These are phyloP conservation scores for Talaromyces liani DNA, from an alignment of 495 filamentous ascomycete genomes.

Conservation along the genomic window DNA sequence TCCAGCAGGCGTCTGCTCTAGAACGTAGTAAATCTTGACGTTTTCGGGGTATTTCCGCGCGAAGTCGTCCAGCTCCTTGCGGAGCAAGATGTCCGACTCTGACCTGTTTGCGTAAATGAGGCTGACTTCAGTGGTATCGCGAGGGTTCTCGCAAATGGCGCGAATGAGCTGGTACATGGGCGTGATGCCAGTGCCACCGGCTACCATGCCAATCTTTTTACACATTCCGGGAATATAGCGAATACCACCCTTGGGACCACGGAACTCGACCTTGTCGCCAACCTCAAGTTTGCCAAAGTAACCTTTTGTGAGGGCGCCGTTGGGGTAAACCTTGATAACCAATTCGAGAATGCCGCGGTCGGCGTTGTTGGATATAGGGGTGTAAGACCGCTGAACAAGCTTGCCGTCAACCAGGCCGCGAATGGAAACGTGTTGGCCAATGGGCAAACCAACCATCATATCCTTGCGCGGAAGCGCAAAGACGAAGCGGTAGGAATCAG, in stretches of 20 bases:
- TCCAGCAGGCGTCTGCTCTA: constrained; percentile 73
- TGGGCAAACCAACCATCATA: constrained; percentile 28
- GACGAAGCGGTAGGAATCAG: constrained; percentile 22
- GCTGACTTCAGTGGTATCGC: constrained; percentile 93
- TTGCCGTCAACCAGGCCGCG: constrained; percentile 51
- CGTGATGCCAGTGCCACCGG: constrained; percentile 93
- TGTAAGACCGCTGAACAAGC: constrained; percentile 82
- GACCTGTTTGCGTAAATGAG: constrained; percentile 81
- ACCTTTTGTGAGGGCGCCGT: constrained; percentile 78
- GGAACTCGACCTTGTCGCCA: constrained; percentile 75
- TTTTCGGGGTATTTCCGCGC: constrained; percentile 88
- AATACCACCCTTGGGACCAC: constrained; percentile 93
- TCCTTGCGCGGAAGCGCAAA: constrained; percentile 26
- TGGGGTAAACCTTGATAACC: constrained; percentile 80
- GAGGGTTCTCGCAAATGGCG: constrained; percentile 87
- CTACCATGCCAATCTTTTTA: constrained; percentile 78
- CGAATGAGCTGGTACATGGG: constrained; percentile 84
- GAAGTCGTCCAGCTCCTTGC: constrained; percentile 68
- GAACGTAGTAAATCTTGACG: constrained; percentile 82
- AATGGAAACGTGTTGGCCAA: constrained; percentile 32
- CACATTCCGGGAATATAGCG: constrained; percentile 89
- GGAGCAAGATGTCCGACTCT: constrained; percentile 82
- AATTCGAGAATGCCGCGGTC: constrained; percentile 75
- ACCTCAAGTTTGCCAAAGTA: constrained; percentile 76
- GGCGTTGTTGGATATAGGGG: constrained; percentile 78